These are phyloP conservation scores for Tricholoma terreum DNA, from an alignment of 768 basidiomycete genomes.

Conservation along the genomic window DNA sequence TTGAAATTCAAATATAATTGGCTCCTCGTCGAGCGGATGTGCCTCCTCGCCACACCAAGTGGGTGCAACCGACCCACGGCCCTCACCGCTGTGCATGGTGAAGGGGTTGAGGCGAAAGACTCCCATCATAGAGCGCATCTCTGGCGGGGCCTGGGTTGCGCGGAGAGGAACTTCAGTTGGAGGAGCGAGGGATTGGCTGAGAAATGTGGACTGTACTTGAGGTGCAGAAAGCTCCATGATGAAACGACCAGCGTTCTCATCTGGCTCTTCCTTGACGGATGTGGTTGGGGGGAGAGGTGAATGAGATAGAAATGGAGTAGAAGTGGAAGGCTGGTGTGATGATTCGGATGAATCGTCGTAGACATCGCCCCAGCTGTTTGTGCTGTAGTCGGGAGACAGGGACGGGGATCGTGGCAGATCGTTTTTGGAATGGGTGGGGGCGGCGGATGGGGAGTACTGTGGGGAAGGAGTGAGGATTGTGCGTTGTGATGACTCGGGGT, in stretches of 20 bases:
- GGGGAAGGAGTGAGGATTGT: conserved; percentile 5
- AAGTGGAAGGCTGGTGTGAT: conserved; percentile 10
- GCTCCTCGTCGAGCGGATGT: conserved; percentile 58
- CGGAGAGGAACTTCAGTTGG: conserved; percentile 71
- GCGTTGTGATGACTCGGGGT: conserved; percentile 21
- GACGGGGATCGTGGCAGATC: conserved; percentile 21
- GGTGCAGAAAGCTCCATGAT: conserved; percentile 41
- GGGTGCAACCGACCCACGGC: conserved; percentile 33
- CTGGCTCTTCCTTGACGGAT: conserved; percentile 38
- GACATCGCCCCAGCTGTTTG: conserved; percentile 3
- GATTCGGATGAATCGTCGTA: conserved; percentile 6
- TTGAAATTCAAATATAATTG: conserved; percentile 66
- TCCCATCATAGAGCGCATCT: conserved; percentile 76
- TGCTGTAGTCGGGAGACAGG: conserved; percentile 14
- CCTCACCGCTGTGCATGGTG: conserved; percentile 53
- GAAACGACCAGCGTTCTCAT: conserved; percentile 38
- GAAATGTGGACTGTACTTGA: conserved; percentile 15
- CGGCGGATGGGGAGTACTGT: conserved; percentile 6
- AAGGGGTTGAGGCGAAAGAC: conserved; percentile 78
- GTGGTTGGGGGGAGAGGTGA: conserved; percentile 9
- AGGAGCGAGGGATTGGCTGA: conserved; percentile 43
- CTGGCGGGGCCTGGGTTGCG: conserved; percentile 66
- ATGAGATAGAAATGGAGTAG: not conserved
- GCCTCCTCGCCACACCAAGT: conserved; percentile 51
- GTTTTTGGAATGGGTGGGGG: conserved; percentile 10